These are phyloP conservation scores for Sugiyamaella mastotermitis DNA, from an alignment of 805 yeast species.

Conservation along the genomic window DNA sequence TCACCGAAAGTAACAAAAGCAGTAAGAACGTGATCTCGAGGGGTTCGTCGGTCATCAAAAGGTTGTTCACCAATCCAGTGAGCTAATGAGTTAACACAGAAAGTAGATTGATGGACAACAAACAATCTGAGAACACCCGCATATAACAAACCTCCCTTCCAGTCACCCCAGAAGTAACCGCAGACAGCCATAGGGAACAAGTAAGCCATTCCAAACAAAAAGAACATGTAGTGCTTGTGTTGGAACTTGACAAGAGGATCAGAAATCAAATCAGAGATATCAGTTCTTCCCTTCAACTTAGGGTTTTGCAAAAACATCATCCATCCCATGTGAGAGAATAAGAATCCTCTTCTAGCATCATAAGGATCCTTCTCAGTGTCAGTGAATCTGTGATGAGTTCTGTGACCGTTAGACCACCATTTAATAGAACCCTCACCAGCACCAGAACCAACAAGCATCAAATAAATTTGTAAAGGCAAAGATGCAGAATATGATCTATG, in stretches of 20 bases:
- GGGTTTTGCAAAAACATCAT: slow-evolving; percentile 62
- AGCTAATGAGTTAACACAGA: slow-evolving; percentile 76
- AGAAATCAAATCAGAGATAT: slow-evolving; percentile 57
- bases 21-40: slow-evolving; percentile 57
- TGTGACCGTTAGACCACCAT: slow-evolving; percentile 78
- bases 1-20: slow-evolving; percentile 78
- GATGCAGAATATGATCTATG: slow-evolving; percentile 51
- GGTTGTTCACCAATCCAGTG: slow-evolving; percentile 74
- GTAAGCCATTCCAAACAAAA: slow-evolving; percentile 48
- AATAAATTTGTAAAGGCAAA: slow-evolving; percentile 39
- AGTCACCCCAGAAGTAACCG: slow-evolving; percentile 68
- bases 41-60: slow-evolving; percentile 68
- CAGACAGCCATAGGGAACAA: slow-evolving; percentile 61
- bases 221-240: slow-evolving; percentile 57
- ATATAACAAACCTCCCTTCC: slow-evolving; percentile 66
- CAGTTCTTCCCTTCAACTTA: slow-evolving; percentile 58
- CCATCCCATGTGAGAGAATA: slow-evolving; percentile 89
- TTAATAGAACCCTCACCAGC: slow-evolving; percentile 71
- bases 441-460: slow-evolving; percentile 61
- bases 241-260: slow-evolving; percentile 59
- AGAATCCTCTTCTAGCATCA: slow-evolving; percentile 70
- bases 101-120: slow-evolving; percentile 71
- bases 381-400: slow-evolving; percentile 85
- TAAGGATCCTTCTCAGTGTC: slow-evolving; percentile 90
- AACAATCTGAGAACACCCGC: slow-evolving; percentile 73